Percentiles rank a stretch among this genome's conserved stretches.
Conservation (phyloP, 2,329 filamentous ascomycete genomes). For the Fusarium zealandicum region DNA sequence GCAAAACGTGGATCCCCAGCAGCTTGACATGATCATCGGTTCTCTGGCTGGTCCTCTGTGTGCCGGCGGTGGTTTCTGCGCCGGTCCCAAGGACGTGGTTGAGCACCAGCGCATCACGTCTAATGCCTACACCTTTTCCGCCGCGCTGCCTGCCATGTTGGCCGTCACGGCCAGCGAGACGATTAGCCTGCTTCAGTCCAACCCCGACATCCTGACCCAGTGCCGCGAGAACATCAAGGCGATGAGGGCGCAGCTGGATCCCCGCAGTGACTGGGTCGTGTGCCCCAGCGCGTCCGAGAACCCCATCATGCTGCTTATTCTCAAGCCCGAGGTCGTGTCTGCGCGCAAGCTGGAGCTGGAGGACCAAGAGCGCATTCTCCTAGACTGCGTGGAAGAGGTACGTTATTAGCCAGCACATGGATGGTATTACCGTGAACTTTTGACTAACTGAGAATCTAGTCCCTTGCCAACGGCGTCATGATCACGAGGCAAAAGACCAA, state of each 20-base stretch:
- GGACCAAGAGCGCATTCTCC: conserved; percentile 84
- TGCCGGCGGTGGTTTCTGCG: conserved; percentile 94
- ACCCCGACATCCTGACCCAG: conserved; percentile 79
- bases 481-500: conserved; percentile 86
- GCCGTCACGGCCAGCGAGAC: conserved; percentile 97
- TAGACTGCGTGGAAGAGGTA: conserved; percentile 97
- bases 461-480: conserved; percentile 85
- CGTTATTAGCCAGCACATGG: conserved; percentile 36
- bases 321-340: conserved; percentile 84
- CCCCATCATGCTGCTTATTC: conserved; percentile 80
- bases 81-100: conserved; percentile 87
- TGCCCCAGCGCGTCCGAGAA: conserved; percentile 86
- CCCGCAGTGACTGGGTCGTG: conserved; percentile 89
- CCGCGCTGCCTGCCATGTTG: conserved; percentile 89
- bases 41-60: conserved; percentile 90
- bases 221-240: conserved; percentile 86
- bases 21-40: conserved; percentile 97
- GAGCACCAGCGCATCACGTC: conserved; percentile 96
- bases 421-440: background rate
- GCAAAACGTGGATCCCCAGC: conserved; percentile 91
- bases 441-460: conserved; percentile 56
- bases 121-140: conserved; percentile 93
- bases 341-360: conserved; percentile 71
- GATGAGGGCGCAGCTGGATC: conserved; percentile 88
- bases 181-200: conserved; percentile 82